These are phyloP conservation scores for Globisporangium parvum DNA, from an alignment of 352 stramenopile genomes.

Conservation along the genomic window DNA sequence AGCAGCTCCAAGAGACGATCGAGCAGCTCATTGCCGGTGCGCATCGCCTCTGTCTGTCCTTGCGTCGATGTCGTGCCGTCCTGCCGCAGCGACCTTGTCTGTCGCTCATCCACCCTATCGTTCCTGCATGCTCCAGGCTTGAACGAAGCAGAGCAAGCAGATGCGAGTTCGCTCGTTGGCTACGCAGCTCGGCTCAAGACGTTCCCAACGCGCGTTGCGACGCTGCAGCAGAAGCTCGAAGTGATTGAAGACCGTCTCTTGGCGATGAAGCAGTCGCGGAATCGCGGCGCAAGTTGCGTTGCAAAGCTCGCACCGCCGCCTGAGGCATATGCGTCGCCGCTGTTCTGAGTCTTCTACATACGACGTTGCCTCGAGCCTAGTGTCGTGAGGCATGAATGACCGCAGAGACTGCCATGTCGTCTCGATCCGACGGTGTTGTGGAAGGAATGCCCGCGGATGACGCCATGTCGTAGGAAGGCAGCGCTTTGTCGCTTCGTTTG, in stretches of 20 bases:
- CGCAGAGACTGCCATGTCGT: too few relatives aligned
- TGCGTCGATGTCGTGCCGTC: too few relatives aligned
- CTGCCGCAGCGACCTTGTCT: too few relatives aligned
- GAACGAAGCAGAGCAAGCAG: slow-evolving; percentile 53
- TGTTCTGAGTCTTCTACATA: slow-evolving; percentile 36
- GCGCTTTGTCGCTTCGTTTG: too few relatives aligned
- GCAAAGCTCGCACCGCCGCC: slow-evolving; percentile 22
- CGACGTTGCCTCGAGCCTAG: background rate
- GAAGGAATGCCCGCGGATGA: too few relatives aligned
- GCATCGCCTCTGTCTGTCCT: background rate
- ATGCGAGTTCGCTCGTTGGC: slow-evolving; percentile 46
- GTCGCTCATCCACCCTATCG: too few relatives aligned
- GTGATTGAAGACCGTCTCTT: slow-evolving; percentile 61
- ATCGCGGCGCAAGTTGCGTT: slow-evolving; percentile 22
- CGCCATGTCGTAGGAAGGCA: too few relatives aligned
- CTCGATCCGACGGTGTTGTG: too few relatives aligned
- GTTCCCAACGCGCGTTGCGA: slow-evolving; percentile 60
- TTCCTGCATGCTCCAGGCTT: slow-evolving; percentile 22
- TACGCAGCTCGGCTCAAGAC: slow-evolving; percentile 69
- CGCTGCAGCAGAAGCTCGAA: slow-evolving; percentile 61
- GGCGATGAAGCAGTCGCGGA: slow-evolving; percentile 47
- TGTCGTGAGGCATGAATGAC: too few relatives aligned
- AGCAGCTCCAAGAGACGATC: slow-evolving; percentile 64
- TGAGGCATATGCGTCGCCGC: slow-evolving; percentile 25
- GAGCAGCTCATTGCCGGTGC: slow-evolving; percentile 54